Base-by-base conservation (phyloP, 257 asterid species). In the Rauvolfia tetraphylla region DNA sequence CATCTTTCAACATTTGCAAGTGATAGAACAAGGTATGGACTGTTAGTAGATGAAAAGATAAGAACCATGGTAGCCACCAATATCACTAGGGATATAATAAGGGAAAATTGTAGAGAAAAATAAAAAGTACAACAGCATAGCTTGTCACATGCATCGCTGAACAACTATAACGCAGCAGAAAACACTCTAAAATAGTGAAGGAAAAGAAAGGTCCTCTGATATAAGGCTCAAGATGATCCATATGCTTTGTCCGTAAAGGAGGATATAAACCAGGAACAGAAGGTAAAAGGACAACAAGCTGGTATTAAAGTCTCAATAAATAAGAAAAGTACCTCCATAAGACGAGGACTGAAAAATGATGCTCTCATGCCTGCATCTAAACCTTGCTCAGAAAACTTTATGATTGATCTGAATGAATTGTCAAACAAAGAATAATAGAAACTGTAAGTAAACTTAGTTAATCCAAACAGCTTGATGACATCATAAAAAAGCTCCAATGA, bases 301-400 rank as follows among this genome's bases (percentile, higher is more conserved):
- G 34, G 29, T 33, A 67, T 33, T 23, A 13, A 54, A 41, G 31
- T 67, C 38, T 59, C 27, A 56, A 69, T 31, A 74, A 71, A 68
- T 77, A n/a, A 68, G 81, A 78, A 36, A 41, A 71, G 36, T 90
- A 95, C 99, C 98, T 95, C 98, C 99, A 95, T 90, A 71, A 95
- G 96, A 72, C 98, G 91, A 63, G 99, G 99, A 88, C 99, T 95
- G 74, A 92, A 95, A 82, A 88, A 87, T 57, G 90, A 90, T 54
- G 89, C 81, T 87, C 99, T 89, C 87, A 82, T 79, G 75, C 87
- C 94, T 75, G 97, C 89, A 87, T 92, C 90, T 80, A 95, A 86
- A 86, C 96, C 81, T 87, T 87, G 96, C 82, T 89, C 99, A 67
- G 96, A 94, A 79, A 95, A 95, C 84, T 70, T 90, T 83, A 95